A percentile compares a stretch with the other conserved stretches of the same genome.
Conservation (phyloP, 352 stramenopile genomes). For the Peronospora belbahrii region DNA sequence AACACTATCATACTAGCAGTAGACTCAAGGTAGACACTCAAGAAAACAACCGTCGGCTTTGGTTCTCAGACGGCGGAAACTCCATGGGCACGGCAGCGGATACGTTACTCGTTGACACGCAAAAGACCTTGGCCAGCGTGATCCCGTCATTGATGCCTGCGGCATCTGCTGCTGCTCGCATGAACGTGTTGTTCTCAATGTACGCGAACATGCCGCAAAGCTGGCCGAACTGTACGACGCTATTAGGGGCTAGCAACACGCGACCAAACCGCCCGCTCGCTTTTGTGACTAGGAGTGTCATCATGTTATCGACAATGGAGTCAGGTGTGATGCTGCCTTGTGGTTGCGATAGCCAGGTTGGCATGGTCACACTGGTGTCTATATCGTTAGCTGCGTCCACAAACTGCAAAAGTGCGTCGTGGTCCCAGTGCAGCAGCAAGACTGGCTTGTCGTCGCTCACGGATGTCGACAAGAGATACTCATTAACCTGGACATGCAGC, state of each 20-base stretch:
- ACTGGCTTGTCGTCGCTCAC: slow-evolving; percentile 32
- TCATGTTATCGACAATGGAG: slow-evolving; percentile 33
- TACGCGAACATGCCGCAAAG: slow-evolving; percentile 36
- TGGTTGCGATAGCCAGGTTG: slow-evolving; percentile 26
- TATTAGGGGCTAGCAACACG: slow-evolving; percentile 29
- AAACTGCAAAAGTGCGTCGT: slow-evolving; percentile 25
- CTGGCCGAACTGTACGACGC: slow-evolving; percentile 37
- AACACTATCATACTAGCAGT: slow-evolving; percentile 25
- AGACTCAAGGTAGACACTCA: slow-evolving; percentile 4
- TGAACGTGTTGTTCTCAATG: slow-evolving; percentile 36
- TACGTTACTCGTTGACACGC: slow-evolving; percentile 24
- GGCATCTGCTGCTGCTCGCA: slow-evolving; percentile 20
- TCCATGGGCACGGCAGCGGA: slow-evolving; percentile 28
- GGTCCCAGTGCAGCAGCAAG: slow-evolving; percentile 28
- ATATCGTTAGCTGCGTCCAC: slow-evolving; percentile 28
- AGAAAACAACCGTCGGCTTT: slow-evolving; percentile 26
- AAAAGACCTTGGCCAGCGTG: slow-evolving; percentile 32
- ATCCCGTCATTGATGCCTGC: slow-evolving; percentile 12
- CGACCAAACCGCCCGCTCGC: slow-evolving; percentile 24
- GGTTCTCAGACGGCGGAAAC: slow-evolving; percentile 30
- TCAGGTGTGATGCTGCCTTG: slow-evolving; percentile 28
- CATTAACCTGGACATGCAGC: slow-evolving; percentile 21
- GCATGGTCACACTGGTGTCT: slow-evolving; percentile 14
- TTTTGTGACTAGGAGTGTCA: slow-evolving; percentile 27
- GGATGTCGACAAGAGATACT: slow-evolving; percentile 26